Base-by-base conservation (phyloP, 164 flowering plant genomes). In the Sextonia rubra region DNA sequence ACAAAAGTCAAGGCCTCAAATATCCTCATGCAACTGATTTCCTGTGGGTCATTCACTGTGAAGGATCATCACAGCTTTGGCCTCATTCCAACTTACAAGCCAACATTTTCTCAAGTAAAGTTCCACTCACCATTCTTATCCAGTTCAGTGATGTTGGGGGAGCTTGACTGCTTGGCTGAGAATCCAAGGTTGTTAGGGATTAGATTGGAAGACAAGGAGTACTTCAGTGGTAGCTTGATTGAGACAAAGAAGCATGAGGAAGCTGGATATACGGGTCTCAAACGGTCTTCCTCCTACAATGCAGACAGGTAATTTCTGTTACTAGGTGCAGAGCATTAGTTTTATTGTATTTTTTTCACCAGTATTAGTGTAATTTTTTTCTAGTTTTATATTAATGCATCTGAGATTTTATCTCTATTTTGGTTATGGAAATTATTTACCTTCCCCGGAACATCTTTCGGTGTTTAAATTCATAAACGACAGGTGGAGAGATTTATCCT, bases 41-140 rank as follows among this genome's bases (percentile, higher is more conserved):
- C 98, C 0, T 96, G 99, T 77, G 99, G 99, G 37, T 96, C 98
- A 24, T 81, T 96, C 72, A 80, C 97, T 3, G 97, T 96, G 68
- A 96, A 96, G 81, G 94, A 93, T 77, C 63, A 64, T 30, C 90
- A 90, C 65, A 87, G 88, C 78, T 89, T 90, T 80, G 97, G 93
- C 72, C 72, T 92, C 30, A 84, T 89, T 60, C 94, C 99, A 14
- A 80, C 89, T 17, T 91, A 91, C 78, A 85, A 82, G 73, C 93
- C 98, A 0, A 83, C 87, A 76, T 86, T 88, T 70, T 78, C 85
- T 66, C 82, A 81, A 64, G 80, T 92, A 47, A 90, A 87, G 70
- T 90, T 89, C 73, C 82, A 87, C 2, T 90, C 96, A 23, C 94
- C 94, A 2, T 78, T 90, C 56, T 83, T 85, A 76, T 92, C 99